Percentiles rank a stretch among this genome's conserved stretches.
phyloP scores from a whole-genome alignment of 2,329 filamentous ascomycete genomes.

The Diplodia mutila region DNA sequence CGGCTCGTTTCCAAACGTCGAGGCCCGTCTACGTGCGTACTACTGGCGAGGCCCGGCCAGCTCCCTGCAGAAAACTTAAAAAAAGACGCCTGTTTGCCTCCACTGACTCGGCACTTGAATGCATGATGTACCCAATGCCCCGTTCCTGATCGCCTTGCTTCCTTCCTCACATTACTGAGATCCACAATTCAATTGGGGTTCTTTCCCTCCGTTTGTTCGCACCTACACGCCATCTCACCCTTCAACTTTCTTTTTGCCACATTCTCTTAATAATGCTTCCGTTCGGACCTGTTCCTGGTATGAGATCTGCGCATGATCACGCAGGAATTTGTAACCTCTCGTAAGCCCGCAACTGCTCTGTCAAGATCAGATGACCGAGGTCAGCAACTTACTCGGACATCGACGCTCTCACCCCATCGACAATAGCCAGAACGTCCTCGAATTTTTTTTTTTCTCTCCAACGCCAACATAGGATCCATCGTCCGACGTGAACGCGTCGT shows the following conservation, averaged over 20 bases:
- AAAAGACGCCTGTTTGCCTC: not conserved
- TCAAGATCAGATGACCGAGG: not conserved
- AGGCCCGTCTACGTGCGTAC: not conserved
- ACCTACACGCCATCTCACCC: not conserved
- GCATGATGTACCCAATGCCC: not conserved
- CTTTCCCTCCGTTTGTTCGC: not conserved
- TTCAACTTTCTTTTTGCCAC: not conserved
- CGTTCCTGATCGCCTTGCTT: no score
- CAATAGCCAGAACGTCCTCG: not conserved
- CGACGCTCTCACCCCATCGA: not conserved
- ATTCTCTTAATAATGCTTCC: not conserved
- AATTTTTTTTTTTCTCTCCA: not conserved
- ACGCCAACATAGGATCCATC: not conserved
- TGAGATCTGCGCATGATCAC: not conserved
- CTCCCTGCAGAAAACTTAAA: not conserved
- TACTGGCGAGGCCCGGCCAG: not conserved
- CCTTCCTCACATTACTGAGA: not conserved
- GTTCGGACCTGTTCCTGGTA: not conserved
- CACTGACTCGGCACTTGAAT: slow-evolving; percentile 1
- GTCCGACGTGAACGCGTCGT: not conserved
- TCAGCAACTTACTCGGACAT: not conserved
- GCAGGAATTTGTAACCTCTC: not conserved
- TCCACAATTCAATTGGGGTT: not conserved
- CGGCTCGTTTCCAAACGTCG: not conserved
- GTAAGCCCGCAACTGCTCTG: not conserved